These are phyloP conservation scores for Spirogloea muscicola DNA, from an alignment of 139 green algal genomes.

Conservation along the genomic window DNA sequence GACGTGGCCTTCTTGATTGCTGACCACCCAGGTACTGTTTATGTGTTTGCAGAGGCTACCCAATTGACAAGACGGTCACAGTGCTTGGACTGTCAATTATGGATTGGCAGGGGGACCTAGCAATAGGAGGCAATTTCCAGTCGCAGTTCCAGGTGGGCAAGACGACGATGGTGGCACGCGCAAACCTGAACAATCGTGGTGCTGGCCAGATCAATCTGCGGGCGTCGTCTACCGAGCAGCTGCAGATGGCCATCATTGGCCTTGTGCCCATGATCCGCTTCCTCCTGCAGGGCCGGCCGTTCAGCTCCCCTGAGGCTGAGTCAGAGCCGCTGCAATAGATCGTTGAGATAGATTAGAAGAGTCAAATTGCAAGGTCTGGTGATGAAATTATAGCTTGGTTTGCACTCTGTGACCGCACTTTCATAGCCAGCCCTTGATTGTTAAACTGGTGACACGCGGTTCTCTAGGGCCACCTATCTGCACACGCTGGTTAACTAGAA, in stretches of 20 bases:
- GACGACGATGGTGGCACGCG: conserved; percentile 44
- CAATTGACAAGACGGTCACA: conserved; percentile 25
- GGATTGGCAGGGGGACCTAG: conserved; percentile 61
- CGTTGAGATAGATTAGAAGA: too few relatives aligned
- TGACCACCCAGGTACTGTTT: too few relatives aligned
- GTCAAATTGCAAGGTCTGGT: too few relatives aligned
- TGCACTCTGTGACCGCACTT: too few relatives aligned
- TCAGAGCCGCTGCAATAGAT: not conserved
- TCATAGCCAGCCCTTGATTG: too few relatives aligned
- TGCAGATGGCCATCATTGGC: conserved; percentile 46
- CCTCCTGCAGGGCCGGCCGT: conserved; percentile 19
- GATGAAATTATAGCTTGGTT: too few relatives aligned
- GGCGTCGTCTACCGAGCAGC: conserved; percentile 56
- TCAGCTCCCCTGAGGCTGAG: not conserved
- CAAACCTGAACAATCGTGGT: conserved; percentile 50
- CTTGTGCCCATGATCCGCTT: conserved; percentile 48
- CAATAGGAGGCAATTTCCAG: conserved; percentile 62
- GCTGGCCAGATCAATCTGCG: conserved; percentile 53
- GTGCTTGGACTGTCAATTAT: conserved; percentile 56
- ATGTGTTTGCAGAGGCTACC: too few relatives aligned
- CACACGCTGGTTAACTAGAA: too few relatives aligned
- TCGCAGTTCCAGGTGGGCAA: conserved; percentile 51
- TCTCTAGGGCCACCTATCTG: too few relatives aligned
- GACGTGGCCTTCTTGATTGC: too few relatives aligned
- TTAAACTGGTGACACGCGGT: too few relatives aligned